Base-by-base conservation (phyloP, 2,329 filamentous ascomycete genomes). In the Arthrinium puccinioides region DNA sequence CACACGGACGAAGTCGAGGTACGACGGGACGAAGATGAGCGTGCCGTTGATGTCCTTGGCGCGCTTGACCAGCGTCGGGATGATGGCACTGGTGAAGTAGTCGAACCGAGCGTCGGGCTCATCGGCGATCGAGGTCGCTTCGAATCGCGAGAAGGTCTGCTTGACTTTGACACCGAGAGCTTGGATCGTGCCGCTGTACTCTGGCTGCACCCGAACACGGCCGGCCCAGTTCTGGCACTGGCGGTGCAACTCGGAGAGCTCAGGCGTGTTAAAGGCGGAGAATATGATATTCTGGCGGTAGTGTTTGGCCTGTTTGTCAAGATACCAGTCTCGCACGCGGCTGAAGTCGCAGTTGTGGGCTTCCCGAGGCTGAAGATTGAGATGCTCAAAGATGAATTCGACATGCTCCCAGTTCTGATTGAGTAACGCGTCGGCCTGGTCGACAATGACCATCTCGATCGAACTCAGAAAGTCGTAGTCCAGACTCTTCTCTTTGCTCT, bases 351-450 rank as follows among this genome's bases (percentile, higher is more conserved):
- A 94, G 46, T 85, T 89, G 59, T 96, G 89, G 1, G 87, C 77
- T 50, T 94, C 86, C 53, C 83, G 87, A 25, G 92, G 90, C 52
- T 94, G 87, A 16, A 84, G 71, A 58, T 98, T 98, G 44, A 98
- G 74, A 57, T 95, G 87, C 44, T 87, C 80, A 54, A 97, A 89
- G 50, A 96, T 84, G 57, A 85, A 86, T 58, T 94, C 86, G 43
- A 96, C 77, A 56, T 98, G 90, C 53, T 96, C 88, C 89, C 90
- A 97, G 59, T 95, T 97, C 60, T 98, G 92, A 88, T 96, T 96
- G 8, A 94, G 76, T 28, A 96, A 75, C 0, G 88, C 88, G 60
- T 97, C 89, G 10, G 87, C 84, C 61, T 97, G 89, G 58, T 98
- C 92, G 43, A 95, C 72, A 32, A 97, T 72, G 21, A 92, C 80